A percentile compares a stretch with the other conserved stretches of the same genome.
Evolutionary conservation across 108 stramenopile species (phyloP).

Genomic region (Fragilariopsis cylindrus): DNA sequence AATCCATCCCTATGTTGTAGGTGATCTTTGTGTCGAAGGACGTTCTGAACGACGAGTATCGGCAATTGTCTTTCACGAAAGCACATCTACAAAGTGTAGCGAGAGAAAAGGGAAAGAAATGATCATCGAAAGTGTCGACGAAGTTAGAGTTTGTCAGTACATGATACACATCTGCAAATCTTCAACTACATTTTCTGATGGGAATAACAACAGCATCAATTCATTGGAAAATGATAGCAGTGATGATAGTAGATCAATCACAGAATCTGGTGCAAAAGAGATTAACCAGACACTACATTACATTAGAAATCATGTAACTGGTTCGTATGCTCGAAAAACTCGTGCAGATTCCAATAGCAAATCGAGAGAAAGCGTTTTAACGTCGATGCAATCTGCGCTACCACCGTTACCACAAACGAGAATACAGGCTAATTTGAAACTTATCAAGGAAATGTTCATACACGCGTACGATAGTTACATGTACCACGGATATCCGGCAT

Average conservation of each 20-base stretch:
- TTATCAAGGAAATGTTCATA: constrained; percentile 71
- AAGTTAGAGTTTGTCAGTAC: constrained; percentile 27
- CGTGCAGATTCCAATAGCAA: constrained; percentile 7
- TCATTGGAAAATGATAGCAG: background rate
- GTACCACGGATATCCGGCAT: constrained; percentile 85
- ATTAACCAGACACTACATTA: constrained; percentile 10
- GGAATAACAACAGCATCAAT: background rate
- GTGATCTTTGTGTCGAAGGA: constrained; percentile 20
- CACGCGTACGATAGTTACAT: constrained; percentile 92
- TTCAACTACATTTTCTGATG: background rate
- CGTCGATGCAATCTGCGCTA: constrained; percentile 28
- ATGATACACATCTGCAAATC: constrained; percentile 31
- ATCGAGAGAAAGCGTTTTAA: constrained; percentile 16
- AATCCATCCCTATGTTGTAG: constrained; percentile 24
- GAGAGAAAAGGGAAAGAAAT: background rate
- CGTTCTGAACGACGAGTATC: constrained; percentile 12
- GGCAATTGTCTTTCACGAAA: constrained; percentile 20
- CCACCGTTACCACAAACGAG: constrained; percentile 63
- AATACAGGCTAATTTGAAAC: constrained; percentile 51
- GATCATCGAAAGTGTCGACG: constrained; percentile 26
- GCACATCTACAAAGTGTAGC: constrained; percentile 7
- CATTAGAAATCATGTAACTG: constrained; percentile 14
- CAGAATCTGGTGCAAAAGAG: constrained; percentile 17
- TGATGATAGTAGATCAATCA: background rate
- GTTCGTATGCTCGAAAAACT: constrained; percentile 26